Conservation (phyloP, 805 yeast species). For the Kuraishia borneana region DNA sequence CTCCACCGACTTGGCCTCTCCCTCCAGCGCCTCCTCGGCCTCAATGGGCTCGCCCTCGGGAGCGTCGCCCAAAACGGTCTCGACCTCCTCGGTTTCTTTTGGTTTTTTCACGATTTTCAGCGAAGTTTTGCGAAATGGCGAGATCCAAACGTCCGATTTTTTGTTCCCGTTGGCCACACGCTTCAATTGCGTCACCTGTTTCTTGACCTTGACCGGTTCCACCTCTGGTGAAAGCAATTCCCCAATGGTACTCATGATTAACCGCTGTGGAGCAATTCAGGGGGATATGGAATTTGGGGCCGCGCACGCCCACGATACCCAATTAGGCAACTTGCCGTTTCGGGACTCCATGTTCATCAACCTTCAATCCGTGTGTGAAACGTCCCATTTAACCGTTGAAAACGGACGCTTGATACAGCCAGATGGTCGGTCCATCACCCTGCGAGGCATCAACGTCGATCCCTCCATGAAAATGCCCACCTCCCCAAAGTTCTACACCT, state of each 20-base stretch:
- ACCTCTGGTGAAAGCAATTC: neutral
- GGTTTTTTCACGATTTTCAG: constrained; percentile 2
- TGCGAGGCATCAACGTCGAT: constrained; percentile 78
- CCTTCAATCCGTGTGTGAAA: too few relatives aligned
- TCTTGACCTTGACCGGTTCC: neutral
- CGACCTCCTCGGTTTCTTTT: constrained; percentile 3
- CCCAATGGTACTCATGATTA: too few relatives aligned
- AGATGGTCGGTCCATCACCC: constrained; percentile 43
- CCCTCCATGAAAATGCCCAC: constrained; percentile 63
- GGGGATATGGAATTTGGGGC: too few relatives aligned
- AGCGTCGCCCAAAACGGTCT: constrained; percentile 2
- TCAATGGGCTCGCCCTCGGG: constrained; percentile 2
- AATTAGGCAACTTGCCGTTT: too few relatives aligned
- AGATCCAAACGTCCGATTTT: constrained; percentile 11
- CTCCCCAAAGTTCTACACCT: constrained; percentile 35
- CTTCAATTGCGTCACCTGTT: constrained; percentile 4
- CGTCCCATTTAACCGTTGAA: constrained; percentile 2
- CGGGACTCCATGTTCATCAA: too few relatives aligned
- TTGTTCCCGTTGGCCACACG: constrained; percentile 6
- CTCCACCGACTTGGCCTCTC: neutral
- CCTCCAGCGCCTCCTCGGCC: neutral
- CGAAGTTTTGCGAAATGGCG: constrained; percentile 16
- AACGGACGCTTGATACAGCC: constrained; percentile 48
- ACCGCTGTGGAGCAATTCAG: too few relatives aligned
- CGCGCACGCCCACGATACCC: too few relatives aligned